These are phyloP conservation scores for Sesbania bispinosa DNA, from an alignment of 306 rosid genomes.

Conservation along the genomic window DNA sequence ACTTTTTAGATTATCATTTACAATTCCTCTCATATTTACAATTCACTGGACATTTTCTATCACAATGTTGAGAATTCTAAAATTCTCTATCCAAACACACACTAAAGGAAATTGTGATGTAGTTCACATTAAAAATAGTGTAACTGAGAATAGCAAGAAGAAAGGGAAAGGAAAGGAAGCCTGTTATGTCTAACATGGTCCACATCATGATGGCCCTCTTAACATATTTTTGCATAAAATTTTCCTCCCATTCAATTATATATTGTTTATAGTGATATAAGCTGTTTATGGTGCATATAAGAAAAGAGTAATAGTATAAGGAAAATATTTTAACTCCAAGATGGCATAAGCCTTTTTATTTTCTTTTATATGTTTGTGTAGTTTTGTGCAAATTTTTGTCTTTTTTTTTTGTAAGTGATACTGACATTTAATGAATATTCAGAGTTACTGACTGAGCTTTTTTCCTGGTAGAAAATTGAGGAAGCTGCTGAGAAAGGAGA, in stretches of 20 bases:
- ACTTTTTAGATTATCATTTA: too few species aligned
- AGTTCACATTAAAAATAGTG: neutral
- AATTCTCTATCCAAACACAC: too few species aligned
- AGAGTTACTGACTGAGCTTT: neutral
- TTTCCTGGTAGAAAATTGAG: slow-evolving; percentile 72
- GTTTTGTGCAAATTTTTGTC: neutral
- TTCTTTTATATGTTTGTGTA: neutral
- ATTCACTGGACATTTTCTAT: too few species aligned
- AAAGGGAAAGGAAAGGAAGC: neutral
- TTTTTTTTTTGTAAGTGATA: neutral
- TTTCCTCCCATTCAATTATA: slow-evolving; percentile 8
- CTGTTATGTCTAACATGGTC: neutral
- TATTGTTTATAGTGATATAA: neutral
- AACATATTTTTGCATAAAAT: neutral
- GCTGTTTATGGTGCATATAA: neutral
- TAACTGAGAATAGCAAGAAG: neutral
- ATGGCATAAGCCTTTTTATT: neutral
- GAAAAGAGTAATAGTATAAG: neutral
- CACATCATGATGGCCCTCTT: neutral
- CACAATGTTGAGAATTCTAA: too few species aligned
- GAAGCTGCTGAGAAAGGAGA: slow-evolving; percentile 96
- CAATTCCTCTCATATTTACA: too few species aligned
- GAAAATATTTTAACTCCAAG: neutral
- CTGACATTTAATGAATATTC: neutral
- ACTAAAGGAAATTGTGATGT: neutral